Base-by-base conservation (phyloP, 208 protist genomes). In the Trypanosoma melophagium region DNA sequence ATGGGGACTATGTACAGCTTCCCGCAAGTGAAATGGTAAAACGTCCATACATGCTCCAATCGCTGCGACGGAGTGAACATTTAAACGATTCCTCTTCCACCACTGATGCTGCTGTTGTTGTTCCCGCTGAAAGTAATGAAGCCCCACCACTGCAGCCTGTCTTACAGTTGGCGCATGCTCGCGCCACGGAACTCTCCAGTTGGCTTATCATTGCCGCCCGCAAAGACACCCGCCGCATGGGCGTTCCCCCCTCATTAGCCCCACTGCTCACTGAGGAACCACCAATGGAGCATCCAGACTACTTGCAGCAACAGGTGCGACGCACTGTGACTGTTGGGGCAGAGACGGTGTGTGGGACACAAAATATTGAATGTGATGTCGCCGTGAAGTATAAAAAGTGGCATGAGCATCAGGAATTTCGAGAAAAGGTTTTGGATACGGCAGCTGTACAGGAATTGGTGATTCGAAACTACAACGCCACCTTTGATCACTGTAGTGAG, bases 251-350 rank as follows among this genome's bases (percentile, higher is more conserved):
- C 0, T 74, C 86, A 10, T 63, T 92, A 8, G 84, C 84, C 9
- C 84, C 86, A 9, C 69, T 95, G 31, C 71, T 95, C 25, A 80
- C 85, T 16, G 79, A 76, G 31, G 86, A 95, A 71, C 89, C 89
- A 2, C 71, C 42, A 12, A 60, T 92, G 19, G 86, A 83, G 49
- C 78, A 89, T 52, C 86, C 86, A 3, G 89, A 94, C 56, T 73
- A 66, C 41, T 49, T 69, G 7, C 60, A 64, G n/a, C 35, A 44
- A n/a, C 61, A 57, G 19, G 50, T 69, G 2, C 50, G 66, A 21
- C 58, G 42, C 16, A 64, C 61, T 8, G 59, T 67, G 21, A 55
- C 58, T 3, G 49, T 77, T 31, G 70, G 40, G n/a, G 49, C 60
- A 3, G 58, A 74, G 4, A 53, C 49, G 5, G 54, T 66, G 21